Base-by-base conservation (phyloP, 192 early-diverging fungal genomes). In the Coemansia guatemalensis region DNA sequence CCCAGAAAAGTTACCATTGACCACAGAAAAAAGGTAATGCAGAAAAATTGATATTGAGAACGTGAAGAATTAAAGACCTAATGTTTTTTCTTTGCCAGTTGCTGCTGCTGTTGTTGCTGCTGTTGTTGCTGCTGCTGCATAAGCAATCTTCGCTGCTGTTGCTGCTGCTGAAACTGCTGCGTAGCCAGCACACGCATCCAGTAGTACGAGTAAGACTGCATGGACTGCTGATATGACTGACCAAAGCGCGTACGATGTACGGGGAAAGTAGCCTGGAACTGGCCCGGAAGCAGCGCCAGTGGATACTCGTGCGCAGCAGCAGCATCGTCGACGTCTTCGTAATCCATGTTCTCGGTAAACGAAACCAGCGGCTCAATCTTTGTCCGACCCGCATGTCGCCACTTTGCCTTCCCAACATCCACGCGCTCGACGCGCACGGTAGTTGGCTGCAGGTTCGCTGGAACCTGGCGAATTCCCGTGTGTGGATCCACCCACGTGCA, bases 401-500 rank as follows among this genome's bases (percentile, higher is more conserved):
- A 52, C 51, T 29, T 25, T 17, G 24, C 17, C 33, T 25, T 39
- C 23, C 51, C 60, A 4, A 33, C 23, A 51, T 12, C 62, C 1
- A 75, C 23, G 26, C 65, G 61, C 57, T 66, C 64, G 21, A 62
- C 74, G 5, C 60, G 14, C 0, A 56, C 65, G 0, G 35, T 27
- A 2, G 74, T 73, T 3, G 79, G 79, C 79, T 82, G 79, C 60
- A 76, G 52, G 14, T 27, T 54, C 4, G 58, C 63, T 0, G 79
- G 79, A 4, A 82, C 64, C 56, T 76, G 74, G 56, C 71, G 69
- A 27, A 82, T 53, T 7, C 69, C 79, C 48, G 79, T 82, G 35
- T 82, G 79, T 25, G 79, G 74, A 21, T 82, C 79, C 0, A 73
- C 61, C 79, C 74, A 81, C 32, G 73, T 81, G 53, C 73, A 60